A percentile compares a stretch with the other conserved stretches of the same genome.
phyloP scores from a whole-genome alignment of 805 yeast genomes.

The Alloascoidea africana region DNA sequence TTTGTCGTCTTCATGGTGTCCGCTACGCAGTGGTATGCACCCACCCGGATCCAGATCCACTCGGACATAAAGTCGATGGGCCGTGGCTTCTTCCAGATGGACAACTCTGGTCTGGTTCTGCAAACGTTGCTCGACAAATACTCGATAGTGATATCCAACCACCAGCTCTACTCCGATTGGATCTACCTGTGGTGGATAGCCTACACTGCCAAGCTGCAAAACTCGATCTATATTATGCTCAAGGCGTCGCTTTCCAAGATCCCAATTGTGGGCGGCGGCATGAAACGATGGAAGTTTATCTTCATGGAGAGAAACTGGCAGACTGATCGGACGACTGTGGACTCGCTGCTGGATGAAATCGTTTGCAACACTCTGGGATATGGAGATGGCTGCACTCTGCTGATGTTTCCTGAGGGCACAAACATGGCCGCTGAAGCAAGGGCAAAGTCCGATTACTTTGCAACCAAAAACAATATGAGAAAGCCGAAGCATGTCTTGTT shows the following conservation, averaged over 20 bases:
- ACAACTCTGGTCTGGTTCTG: conserved; percentile 10
- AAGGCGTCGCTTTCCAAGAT: conserved; percentile 57
- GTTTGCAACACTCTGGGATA: conserved; percentile 29
- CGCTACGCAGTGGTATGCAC: conserved; percentile 16
- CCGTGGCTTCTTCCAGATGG: conserved; percentile 11
- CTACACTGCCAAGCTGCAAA: conserved; percentile 50
- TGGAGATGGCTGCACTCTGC: conserved; percentile 43
- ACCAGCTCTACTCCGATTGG: conserved; percentile 94
- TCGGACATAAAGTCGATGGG: conserved; percentile 14
- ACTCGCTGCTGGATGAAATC: conserved; percentile 34
- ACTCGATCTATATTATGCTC: conserved; percentile 55
- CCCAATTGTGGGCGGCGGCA: conserved; percentile 78
- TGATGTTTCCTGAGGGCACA: conserved; percentile 90
- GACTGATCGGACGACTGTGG: conserved; percentile 46
- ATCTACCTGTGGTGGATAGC: conserved; percentile 76
- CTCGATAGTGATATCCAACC: conserved; percentile 65
- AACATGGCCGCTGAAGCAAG: conserved; percentile 58
- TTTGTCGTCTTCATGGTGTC: too few relatives aligned
- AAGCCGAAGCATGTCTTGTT: conserved; percentile 47
- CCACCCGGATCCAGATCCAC: conserved; percentile 13
- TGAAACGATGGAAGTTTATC: conserved; percentile 63
- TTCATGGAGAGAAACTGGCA: conserved; percentile 81
- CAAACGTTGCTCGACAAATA: conserved; percentile 29
- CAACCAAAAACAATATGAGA: conserved; percentile 27
- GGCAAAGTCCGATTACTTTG: conserved; percentile 38